These are phyloP conservation scores for Pichia inconspicua DNA, from an alignment of 1,139 yeast genomes.

Conservation along the genomic window DNA sequence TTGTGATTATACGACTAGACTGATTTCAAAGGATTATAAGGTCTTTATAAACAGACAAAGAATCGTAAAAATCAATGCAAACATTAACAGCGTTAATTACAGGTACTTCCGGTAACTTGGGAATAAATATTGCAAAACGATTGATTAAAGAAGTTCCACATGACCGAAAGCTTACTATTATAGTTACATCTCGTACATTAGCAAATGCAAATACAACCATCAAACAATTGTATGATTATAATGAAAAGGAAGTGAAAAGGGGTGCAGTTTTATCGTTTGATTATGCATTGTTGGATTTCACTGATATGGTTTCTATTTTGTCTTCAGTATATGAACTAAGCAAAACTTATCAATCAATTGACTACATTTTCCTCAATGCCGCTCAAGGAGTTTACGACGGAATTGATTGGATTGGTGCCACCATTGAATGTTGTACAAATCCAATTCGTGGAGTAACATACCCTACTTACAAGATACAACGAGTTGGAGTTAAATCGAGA, in stretches of 20 bases:
- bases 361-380: slow-evolving; percentile 78
- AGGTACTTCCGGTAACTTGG: slow-evolving; percentile 73
- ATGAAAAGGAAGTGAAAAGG: slow-evolving; percentile 32
- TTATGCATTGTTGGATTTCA: slow-evolving; percentile 76
- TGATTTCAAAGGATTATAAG: too few species aligned
- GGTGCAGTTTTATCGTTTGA: slow-evolving; percentile 67
- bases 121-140: slow-evolving; percentile 76
- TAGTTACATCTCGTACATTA: slow-evolving; percentile 82
- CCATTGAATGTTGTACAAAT: slow-evolving; percentile 49
- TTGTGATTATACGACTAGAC: too few species aligned
- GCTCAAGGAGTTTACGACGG: slow-evolving; percentile 86
- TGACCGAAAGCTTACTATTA: slow-evolving; percentile 55
- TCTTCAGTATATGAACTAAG: slow-evolving; percentile 65
- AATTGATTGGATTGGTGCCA: slow-evolving; percentile 76
- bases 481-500: slow-evolving; percentile 60
- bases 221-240: slow-evolving; percentile 46
- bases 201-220: slow-evolving; percentile 80
- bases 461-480: slow-evolving; percentile 77
- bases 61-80: too few species aligned
- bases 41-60: too few species aligned
- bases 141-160: slow-evolving; percentile 52
- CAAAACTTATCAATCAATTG: slow-evolving; percentile 56
- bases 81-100: slow-evolving; percentile 47
- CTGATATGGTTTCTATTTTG: slow-evolving; percentile 81
- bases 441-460: slow-evolving; percentile 80